Conservation (phyloP, 805 yeast genomes). For the Saturnispora halmiae region DNA sequence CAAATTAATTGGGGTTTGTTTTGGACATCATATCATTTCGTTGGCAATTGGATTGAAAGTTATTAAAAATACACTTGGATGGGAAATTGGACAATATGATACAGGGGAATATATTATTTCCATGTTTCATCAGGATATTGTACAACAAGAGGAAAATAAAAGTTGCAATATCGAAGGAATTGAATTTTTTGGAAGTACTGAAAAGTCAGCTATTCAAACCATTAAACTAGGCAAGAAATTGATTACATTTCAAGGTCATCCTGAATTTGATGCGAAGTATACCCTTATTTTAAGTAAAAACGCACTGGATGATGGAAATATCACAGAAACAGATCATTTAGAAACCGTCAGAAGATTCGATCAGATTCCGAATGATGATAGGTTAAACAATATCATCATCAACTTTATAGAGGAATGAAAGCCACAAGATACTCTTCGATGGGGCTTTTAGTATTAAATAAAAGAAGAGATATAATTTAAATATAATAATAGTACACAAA, state of each 20-base stretch:
- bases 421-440: no score
- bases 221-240: conserved; percentile 39
- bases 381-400: not conserved
- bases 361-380: not conserved
- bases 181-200: conserved; percentile 43
- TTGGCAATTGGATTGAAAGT: conserved; percentile 57
- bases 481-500: not conserved
- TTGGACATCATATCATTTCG: conserved; percentile 77
- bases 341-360: conserved; percentile 8
- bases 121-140: conserved; percentile 55
- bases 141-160: conserved; percentile 13
- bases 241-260: conserved; percentile 82
- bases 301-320: conserved; percentile 8
- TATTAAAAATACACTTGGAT: conserved; percentile 49
- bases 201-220: conserved; percentile 58
- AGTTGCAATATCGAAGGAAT: conserved; percentile 6
- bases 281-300: conserved; percentile 13
- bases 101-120: conserved; percentile 32
- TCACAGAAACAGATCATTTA: conserved; percentile 8
- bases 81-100: conserved; percentile 58
- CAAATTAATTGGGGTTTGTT: conserved; percentile 69
- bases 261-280: conserved; percentile 51
- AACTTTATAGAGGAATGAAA: no score
- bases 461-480: not conserved
- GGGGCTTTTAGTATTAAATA: no score